phyloP scores from a whole-genome alignment of 2,329 filamentous ascomycete genomes.

The Pyrenochaeta sp. region DNA sequence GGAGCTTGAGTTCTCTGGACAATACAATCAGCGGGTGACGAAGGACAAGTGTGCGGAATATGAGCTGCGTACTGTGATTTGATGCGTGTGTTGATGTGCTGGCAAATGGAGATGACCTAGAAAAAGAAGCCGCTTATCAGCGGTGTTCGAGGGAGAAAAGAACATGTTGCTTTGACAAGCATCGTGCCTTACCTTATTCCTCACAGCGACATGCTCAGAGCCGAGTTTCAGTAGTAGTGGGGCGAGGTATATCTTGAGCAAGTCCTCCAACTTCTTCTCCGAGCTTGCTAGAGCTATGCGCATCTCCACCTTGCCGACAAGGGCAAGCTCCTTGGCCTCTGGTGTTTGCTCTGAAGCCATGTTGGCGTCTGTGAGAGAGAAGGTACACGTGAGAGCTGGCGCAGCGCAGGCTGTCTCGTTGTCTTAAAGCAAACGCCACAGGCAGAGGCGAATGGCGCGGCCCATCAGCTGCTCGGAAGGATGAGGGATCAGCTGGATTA shows the following conservation, averaged over 20 bases:
- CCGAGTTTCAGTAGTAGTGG: constrained; percentile 86
- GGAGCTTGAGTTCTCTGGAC: constrained; percentile 71
- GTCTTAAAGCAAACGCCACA: constrained; percentile 30
- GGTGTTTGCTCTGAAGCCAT: constrained; percentile 44
- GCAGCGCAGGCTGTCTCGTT: constrained; percentile 3
- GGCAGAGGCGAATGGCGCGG: constrained; percentile 30
- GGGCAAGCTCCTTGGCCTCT: constrained; percentile 78
- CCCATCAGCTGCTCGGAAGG: constrained; percentile 21
- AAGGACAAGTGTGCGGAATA: neutral
- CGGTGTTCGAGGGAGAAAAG: constrained; percentile 22
- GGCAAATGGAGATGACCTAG: constrained; percentile 72
- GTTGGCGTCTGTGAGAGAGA: constrained; percentile 14
- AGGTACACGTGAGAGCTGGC: constrained; percentile 1
- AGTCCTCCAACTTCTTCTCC: constrained; percentile 80
- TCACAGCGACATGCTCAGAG: constrained; percentile 80
- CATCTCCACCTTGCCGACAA: constrained; percentile 86
- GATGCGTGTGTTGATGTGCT: constrained; percentile 73
- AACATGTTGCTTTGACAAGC: neutral
- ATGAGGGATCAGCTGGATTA: constrained; percentile 8
- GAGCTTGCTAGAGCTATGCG: constrained; percentile 83
- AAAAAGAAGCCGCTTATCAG: constrained; percentile 39
- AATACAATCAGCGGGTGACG: constrained; percentile 16
- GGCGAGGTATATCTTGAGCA: constrained; percentile 80
- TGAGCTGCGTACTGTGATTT: constrained; percentile 58
- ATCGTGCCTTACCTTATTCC: constrained; percentile 69